Base-by-base conservation (phyloP, 495 filamentous ascomycete species). In the Aspergillus ellipticus region DNA sequence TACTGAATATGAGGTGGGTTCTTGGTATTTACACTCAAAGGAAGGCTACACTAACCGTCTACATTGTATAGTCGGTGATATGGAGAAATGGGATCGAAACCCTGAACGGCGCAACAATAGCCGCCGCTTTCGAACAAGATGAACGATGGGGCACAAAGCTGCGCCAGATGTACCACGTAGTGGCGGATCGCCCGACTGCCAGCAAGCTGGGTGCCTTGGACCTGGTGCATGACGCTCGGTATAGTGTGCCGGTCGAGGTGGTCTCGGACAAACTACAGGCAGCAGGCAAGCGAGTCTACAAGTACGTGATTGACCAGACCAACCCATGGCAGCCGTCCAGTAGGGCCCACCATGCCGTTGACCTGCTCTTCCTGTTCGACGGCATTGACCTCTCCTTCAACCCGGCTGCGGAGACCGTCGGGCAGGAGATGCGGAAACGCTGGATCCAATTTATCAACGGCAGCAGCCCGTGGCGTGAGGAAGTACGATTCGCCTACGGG, bases 291-390 rank as follows among this genome's bases (percentile, higher is more conserved):
- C 57, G 37, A 1, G 72, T 71, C 22, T 75, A 69, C 56, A 63
- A 66, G 31, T 78, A 78, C 43, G 58, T 76, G 1, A 48, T 78
- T 42, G 75, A 78, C 51, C 71, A 76, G 42, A 31, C 61, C 0
- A 78, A 78, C 51, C 75, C 75, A n/a, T 78, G 67, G 67, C 73
- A 75, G 37, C 37, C 67, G 13, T 75, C 74, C 5, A 71, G 68
- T 17, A 69, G 75, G 2, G 53, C 75, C 13, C 75, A 78, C 42
- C 75, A 78, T 53, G 75, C 74, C 0, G 72, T 78, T 7, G 75
- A 78, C 57, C 61, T 78, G 15, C 59, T 78, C 11, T 72, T 75
- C 51, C 58, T 78, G 0, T 78, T 78, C 47, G 72, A 62, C 0
- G 65, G 66, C 0, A 42, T 73, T 9, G 65, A 72, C 49, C 55